A percentile compares a stretch with the other conserved stretches of the same genome.
phyloP scores from a whole-genome alignment of 345 rosid species.

The Bretschneidera sinensis region DNA sequence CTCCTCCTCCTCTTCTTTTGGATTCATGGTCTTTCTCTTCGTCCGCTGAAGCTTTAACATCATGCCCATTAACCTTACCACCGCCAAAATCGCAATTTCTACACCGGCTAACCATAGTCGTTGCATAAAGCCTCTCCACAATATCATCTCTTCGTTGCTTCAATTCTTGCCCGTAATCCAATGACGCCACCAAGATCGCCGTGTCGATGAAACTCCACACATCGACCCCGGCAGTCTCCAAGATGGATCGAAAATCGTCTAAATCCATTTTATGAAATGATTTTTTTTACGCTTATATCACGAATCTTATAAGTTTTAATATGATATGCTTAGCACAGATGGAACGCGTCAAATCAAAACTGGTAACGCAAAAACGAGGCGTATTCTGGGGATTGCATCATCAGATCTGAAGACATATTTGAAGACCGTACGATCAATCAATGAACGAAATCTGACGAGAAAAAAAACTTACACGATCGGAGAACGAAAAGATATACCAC shows the following conservation, averaged over 20 bases:
- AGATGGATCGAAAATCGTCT: constrained; percentile 72
- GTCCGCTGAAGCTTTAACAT: constrained; percentile 12
- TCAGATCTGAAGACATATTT: constrained; percentile 28
- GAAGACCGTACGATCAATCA: constrained; percentile 5
- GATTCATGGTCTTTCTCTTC: constrained; percentile 30
- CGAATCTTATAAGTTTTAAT: not conserved
- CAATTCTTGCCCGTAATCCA: constrained; percentile 62
- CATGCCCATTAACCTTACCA: constrained; percentile 31
- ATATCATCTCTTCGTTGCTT: constrained; percentile 71
- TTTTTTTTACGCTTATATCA: constrained; percentile 1
- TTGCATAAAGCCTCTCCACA: constrained; percentile 74
- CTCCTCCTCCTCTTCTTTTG: constrained; percentile 14
- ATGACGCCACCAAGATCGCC: constrained; percentile 72
- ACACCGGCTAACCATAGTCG: constrained; percentile 48
- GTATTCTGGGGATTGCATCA: constrained; percentile 10
- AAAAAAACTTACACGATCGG: not conserved
- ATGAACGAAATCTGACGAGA: not conserved
- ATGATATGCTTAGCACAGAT: not conserved
- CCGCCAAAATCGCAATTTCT: constrained; percentile 52
- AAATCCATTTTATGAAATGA: constrained; percentile 51
- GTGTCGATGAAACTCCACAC: constrained; percentile 91
- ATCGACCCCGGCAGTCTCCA: constrained; percentile 78
- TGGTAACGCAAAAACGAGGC: constrained; percentile 14
- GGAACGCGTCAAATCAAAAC: not conserved
- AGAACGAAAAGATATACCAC: not conserved